Evolutionary conservation across 2,329 filamentous ascomycete species (phyloP).

Genomic region (Fusarium pilosicola): DNA sequence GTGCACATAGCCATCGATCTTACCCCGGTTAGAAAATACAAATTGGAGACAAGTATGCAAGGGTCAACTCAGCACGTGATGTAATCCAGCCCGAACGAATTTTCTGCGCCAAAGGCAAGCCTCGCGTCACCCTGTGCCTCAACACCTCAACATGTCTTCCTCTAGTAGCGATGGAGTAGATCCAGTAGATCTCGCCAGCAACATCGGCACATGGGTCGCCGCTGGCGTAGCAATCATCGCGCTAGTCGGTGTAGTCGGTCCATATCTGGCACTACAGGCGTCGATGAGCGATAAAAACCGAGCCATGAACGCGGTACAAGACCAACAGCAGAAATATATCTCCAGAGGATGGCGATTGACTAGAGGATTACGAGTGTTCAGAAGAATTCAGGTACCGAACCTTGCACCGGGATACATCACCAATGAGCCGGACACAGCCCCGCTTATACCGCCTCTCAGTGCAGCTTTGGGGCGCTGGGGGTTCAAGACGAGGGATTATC

Average conservation of each 20-base stretch:
- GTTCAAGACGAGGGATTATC: background rate
- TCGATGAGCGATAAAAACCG: background rate
- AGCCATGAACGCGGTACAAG: background rate
- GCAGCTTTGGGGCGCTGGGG: background rate
- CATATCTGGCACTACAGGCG: background rate
- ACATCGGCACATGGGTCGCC: background rate
- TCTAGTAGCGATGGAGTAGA: background rate
- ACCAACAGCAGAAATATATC: background rate
- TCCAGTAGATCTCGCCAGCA: background rate
- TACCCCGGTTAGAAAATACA: background rate
- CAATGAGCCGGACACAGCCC: background rate
- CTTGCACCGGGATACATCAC: background rate
- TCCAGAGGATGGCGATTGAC: background rate
- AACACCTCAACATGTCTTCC: background rate
- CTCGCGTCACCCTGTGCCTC: rapidly evolving
- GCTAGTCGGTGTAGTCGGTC: background rate
- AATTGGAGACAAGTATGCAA: background rate
- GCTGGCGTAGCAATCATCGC: background rate
- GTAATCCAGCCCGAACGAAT: background rate
- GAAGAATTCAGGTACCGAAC: background rate
- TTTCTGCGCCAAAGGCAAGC: background rate
- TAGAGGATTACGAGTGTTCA: background rate
- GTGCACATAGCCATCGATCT: too few relatives aligned
- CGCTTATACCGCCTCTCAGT: background rate
- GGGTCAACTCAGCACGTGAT: background rate